These are phyloP conservation scores for Pythium brachiatum DNA, from an alignment of 352 stramenopile species.

Conservation along the genomic window DNA sequence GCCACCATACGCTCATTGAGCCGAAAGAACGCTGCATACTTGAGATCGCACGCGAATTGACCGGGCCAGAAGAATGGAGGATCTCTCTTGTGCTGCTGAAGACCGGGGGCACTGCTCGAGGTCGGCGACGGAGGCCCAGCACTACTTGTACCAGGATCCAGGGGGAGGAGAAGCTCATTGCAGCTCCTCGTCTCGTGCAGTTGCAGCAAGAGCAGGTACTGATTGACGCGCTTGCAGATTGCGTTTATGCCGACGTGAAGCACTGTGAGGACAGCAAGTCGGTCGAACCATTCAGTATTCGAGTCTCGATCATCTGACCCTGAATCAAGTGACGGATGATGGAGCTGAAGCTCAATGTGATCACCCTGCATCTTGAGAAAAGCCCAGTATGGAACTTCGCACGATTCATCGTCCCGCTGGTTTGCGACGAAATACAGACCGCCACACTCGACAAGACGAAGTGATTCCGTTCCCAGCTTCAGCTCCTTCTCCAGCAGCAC, in stretches of 20 bases:
- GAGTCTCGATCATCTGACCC: neutral
- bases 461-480: slow-evolving; percentile 27
- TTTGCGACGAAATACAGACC: slow-evolving; percentile 69
- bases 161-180: slow-evolving; percentile 57
- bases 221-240: slow-evolving; percentile 80
- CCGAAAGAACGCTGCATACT: slow-evolving; percentile 77
- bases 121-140: slow-evolving; percentile 22
- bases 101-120: neutral
- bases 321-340: slow-evolving; percentile 35
- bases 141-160: slow-evolving; percentile 28
- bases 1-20: slow-evolving; percentile 78
- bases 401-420: slow-evolving; percentile 1
- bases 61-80: slow-evolving; percentile 83
- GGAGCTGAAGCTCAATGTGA: slow-evolving; percentile 51
- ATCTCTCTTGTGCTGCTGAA: neutral
- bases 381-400: slow-evolving; percentile 79
- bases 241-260: slow-evolving; percentile 69
- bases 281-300: slow-evolving; percentile 33
- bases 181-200: slow-evolving; percentile 82
- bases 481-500: slow-evolving; percentile 70
- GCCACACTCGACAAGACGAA: slow-evolving; percentile 55
- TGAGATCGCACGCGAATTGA: slow-evolving; percentile 81
- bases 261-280: slow-evolving; percentile 60
- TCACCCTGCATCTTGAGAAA: slow-evolving; percentile 64
- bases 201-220: slow-evolving; percentile 79